These are phyloP conservation scores for Termitomyces sp. DNA, from an alignment of 768 basidiomycete genomes.

Conservation along the genomic window DNA sequence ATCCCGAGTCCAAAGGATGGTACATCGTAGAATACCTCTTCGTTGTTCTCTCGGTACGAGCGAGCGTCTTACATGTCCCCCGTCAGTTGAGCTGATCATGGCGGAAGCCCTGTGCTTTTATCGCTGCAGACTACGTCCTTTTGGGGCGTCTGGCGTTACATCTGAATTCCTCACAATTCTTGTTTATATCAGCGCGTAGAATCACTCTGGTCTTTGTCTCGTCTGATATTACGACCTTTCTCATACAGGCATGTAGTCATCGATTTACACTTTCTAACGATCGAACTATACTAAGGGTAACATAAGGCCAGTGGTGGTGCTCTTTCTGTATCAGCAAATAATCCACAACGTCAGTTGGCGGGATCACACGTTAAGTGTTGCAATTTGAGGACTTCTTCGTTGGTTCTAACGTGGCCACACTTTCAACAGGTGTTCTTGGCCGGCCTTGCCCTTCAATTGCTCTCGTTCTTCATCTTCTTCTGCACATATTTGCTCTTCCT, in stretches of 20 bases:
- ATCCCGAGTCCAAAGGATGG: conserved; percentile 48
- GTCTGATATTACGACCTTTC: conserved; percentile 63
- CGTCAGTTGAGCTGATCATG: background rate
- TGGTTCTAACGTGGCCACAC: conserved; percentile 21
- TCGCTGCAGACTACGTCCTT: conserved; percentile 64
- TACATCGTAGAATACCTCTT: conserved; percentile 59
- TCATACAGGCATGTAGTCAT: conserved; percentile 46
- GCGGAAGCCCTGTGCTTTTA: conserved; percentile 67
- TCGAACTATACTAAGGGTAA: background rate
- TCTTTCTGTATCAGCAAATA: conserved; percentile 38
- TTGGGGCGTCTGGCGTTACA: conserved; percentile 56
- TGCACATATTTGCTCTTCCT: conserved; percentile 45
- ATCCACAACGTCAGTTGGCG: conserved; percentile 19
- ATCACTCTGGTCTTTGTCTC: conserved; percentile 58
- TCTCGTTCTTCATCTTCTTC: conserved; percentile 50
- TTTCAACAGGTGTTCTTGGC: conserved; percentile 57
- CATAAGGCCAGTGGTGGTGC: conserved; percentile 46
- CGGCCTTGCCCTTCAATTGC: conserved; percentile 52
- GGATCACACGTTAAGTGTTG: conserved; percentile 33
- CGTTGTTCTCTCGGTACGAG: conserved; percentile 52
- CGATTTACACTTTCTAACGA: background rate
- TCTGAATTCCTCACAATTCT: conserved; percentile 41
- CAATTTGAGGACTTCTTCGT: background rate
- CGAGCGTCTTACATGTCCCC: background rate
- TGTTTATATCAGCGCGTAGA: conserved; percentile 42